Evolutionary conservation across 768 basidiomycete species (phyloP), one percentile per base, ranked within the genome.

Genomic region (Lyophyllum semitale): DNA sequence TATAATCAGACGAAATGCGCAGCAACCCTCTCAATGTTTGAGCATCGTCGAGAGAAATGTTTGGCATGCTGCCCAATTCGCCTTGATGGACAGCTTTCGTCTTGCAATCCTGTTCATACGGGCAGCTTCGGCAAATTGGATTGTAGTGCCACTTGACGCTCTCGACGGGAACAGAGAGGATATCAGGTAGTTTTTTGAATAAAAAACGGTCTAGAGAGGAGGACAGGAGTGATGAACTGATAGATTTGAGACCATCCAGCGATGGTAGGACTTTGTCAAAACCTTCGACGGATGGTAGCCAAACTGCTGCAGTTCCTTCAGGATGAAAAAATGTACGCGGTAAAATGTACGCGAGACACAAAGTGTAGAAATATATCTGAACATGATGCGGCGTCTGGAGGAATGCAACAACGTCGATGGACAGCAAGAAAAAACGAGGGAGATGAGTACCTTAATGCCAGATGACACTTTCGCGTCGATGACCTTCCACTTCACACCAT

Each of bases 401-500:
- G 26, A 26, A 49, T 25, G 35, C 15, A 44, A 26, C 18, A 22
- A 25, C 18, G 38, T 48, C 38, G 38, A n/a, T 20, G 20, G 20
- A 33, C 26, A 30, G 30, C 13, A 18, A 51, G 37, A 37, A 18
- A 4, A 20, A 25, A 29, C 18, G n/a, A 9, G 46, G 9, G 42
- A 32, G 25, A 20, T 23, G 49, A 64, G 25, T 46, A 80, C 80
- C 74, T 81, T 81, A 38, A 81, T 74, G 44, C 64, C 53, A 58
- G 71, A 75, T 12, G 79, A 80, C 0, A 75, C 73, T 63, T 83
- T 83, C 1, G 78, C 79, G 55, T 83, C 81, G 32, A 83, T 71
- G 11, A 81, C 75, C 60, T 71, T 77, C 80, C 79, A 83, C 25
- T 60, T 58, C 23, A 77, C 66, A 13, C 71, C 70, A 12, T 63